These are phyloP conservation scores for Liriodendron chinense DNA, from an alignment of 164 flowering plant genomes.

Conservation along the genomic window DNA sequence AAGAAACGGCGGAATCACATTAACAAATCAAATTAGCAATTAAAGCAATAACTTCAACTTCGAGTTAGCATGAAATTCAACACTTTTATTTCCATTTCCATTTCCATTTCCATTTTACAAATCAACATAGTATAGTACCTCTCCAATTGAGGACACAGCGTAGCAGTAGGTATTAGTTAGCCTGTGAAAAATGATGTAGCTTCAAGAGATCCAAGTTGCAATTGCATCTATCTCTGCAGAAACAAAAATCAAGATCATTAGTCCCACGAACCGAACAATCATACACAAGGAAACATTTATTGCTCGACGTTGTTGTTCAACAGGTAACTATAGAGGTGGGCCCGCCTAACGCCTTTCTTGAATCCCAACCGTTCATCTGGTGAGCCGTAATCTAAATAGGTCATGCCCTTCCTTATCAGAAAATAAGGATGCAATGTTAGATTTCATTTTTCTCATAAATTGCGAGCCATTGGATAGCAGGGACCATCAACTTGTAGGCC, in stretches of 20 bases:
- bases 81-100: background rate
- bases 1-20: background rate
- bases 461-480: no score
- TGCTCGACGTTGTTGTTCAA: background rate
- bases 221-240: background rate
- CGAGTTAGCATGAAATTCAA: background rate
- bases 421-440: background rate
- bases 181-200: background rate
- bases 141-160: background rate
- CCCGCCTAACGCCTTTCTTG: background rate
- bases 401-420: background rate
- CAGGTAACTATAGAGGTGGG: background rate
- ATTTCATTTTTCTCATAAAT: no score
- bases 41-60: background rate
- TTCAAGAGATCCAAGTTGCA: background rate
- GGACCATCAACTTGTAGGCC: no score
- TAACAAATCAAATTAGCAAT: background rate
- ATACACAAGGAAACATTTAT: background rate
- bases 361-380: background rate
- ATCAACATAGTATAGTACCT: background rate
- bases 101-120: background rate
- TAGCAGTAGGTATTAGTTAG: background rate
- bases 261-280: background rate
- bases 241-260: background rate
- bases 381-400: background rate